These are phyloP conservation scores for Fusarium agapanthi DNA, from an alignment of 2,329 filamentous ascomycete genomes.

Conservation along the genomic window DNA sequence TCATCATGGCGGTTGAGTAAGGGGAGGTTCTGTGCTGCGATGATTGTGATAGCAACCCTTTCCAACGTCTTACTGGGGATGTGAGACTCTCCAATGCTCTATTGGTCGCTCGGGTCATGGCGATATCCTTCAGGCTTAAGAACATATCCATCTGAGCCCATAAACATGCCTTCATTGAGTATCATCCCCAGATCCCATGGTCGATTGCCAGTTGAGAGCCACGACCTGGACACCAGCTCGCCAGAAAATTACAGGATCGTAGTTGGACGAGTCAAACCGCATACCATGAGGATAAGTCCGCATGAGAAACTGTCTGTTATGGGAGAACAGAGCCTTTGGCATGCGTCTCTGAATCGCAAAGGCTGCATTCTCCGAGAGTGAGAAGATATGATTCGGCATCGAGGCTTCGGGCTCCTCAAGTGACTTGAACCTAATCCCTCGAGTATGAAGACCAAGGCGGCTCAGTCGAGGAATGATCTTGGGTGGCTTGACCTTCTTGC, in stretches of 20 bases:
- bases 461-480: not conserved
- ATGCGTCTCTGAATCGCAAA: conserved; percentile 62
- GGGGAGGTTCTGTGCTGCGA: conserved; percentile 9
- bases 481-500: conserved; percentile 1
- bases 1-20: not conserved
- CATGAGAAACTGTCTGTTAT: conserved; percentile 89
- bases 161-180: conserved; percentile 97
- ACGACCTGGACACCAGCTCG: conserved; percentile 95
- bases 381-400: conserved; percentile 78
- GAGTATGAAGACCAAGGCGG: conserved; percentile 3
- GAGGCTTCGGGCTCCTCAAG: conserved; percentile 48
- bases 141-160: conserved; percentile 82
- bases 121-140: conserved; percentile 79
- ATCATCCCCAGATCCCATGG: conserved; percentile 92
- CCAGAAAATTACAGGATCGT: conserved; percentile 91
- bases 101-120: accelerated
- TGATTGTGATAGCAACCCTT: not conserved
- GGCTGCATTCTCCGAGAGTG: conserved; percentile 84
- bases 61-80: not conserved
- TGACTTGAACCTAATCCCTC: conserved; percentile 9
- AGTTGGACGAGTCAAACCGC: conserved; percentile 87
- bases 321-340: conserved; percentile 78
- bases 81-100: not conserved
- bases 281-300: conserved; percentile 85
- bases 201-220: conserved; percentile 96